A percentile compares a stretch with the other conserved stretches of the same genome.
phyloP scores from a whole-genome alignment of 1,139 yeast species.

The Geotrichum fermentans region DNA sequence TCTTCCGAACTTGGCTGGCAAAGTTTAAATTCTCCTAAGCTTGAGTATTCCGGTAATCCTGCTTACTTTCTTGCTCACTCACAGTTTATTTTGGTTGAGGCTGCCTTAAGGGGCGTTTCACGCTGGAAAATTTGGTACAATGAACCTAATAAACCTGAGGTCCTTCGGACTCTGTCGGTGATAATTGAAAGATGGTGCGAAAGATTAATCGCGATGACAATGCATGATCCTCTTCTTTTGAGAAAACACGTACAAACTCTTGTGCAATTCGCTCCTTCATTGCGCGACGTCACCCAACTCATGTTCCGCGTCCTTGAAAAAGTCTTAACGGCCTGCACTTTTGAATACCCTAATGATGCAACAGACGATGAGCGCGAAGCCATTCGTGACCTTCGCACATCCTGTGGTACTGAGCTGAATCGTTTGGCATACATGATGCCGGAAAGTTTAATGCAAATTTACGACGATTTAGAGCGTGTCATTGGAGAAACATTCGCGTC shows the following conservation, averaged over 20 bases:
- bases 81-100: conserved; percentile 82
- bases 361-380: conserved; percentile 71
- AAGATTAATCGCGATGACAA: conserved; percentile 65
- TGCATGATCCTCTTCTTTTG: conserved; percentile 73
- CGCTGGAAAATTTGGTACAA: conserved; percentile 93
- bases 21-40: conserved; percentile 52
- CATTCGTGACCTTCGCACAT: conserved; percentile 80
- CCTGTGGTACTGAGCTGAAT: conserved; percentile 92
- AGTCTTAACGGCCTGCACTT: conserved; percentile 82
- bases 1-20: conserved; percentile 65
- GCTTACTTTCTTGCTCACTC: conserved; percentile 73
- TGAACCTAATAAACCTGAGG: conserved; percentile 57
- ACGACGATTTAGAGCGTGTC: conserved; percentile 75
- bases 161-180: conserved; percentile 52
- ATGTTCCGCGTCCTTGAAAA: conserved; percentile 84
- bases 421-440: conserved; percentile 94
- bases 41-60: conserved; percentile 57
- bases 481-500: conserved; percentile 66
- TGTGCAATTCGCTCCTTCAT: conserved; percentile 93
- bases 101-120: conserved; percentile 87
- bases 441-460: conserved; percentile 73
- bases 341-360: conserved; percentile 63
- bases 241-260: conserved; percentile 86
- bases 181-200: conserved; percentile 75
- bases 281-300: conserved; percentile 62